phyloP scores from a whole-genome alignment of 106 monocot species.

The Posidonia australis region DNA sequence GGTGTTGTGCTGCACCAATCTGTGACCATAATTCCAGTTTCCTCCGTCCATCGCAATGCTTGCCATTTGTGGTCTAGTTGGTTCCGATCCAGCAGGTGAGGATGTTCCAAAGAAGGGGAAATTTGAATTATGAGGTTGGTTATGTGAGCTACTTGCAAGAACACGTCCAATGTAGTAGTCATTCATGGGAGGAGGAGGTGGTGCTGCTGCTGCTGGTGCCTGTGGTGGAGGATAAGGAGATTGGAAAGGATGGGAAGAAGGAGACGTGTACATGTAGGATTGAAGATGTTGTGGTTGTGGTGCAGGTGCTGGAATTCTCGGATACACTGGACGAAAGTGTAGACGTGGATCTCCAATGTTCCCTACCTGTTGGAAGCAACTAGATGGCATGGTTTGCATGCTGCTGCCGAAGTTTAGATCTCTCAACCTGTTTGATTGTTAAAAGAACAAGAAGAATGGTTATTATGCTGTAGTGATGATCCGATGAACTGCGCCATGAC shows the following conservation, averaged over 20 bases:
- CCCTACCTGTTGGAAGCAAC: constrained; percentile 30
- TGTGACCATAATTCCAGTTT: constrained; percentile 19
- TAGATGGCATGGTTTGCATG: constrained; percentile 22
- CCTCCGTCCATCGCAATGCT: constrained; percentile 17
- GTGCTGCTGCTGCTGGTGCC: constrained; percentile 31
- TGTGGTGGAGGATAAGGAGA: constrained; percentile 8
- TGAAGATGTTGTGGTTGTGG: constrained; percentile 16
- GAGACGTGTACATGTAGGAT: constrained; percentile 35
- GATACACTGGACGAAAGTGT: constrained; percentile 51
- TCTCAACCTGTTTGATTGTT: constrained; percentile 31
- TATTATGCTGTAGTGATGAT: no score
- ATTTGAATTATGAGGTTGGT: constrained; percentile 19
- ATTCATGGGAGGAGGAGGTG: constrained; percentile 20
- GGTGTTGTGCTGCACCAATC: constrained; percentile 18
- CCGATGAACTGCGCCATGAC: neutral
- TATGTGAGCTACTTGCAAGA: constrained; percentile 24
- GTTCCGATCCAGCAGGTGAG: constrained; percentile 2
- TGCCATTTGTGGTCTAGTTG: neutral
- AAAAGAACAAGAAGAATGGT: no score
- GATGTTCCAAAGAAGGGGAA: constrained; percentile 33
- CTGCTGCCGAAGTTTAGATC: constrained; percentile 39
- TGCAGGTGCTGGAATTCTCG: constrained; percentile 27
- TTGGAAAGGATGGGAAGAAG: constrained; percentile 25
- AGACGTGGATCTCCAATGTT: constrained; percentile 34
- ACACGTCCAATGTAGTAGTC: constrained; percentile 78